A percentile compares a stretch with the other conserved stretches of the same genome.
Conservation (phyloP, 345 rosid genomes). For the Rhizophora apiculata region DNA sequence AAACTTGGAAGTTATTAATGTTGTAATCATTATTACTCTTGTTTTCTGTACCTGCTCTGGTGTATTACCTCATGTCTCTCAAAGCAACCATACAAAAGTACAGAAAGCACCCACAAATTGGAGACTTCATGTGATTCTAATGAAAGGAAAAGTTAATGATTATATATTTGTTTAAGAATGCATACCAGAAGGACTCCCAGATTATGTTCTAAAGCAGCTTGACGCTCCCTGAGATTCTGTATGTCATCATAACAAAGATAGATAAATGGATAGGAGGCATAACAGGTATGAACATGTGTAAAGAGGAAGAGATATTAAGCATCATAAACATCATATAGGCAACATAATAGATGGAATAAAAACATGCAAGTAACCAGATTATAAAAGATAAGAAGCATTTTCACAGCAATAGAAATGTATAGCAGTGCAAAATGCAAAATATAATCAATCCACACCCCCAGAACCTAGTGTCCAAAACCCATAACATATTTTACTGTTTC, state of each 20-base stretch:
- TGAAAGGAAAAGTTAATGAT: background rate
- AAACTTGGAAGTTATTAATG: background rate
- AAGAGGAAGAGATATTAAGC: too few species aligned
- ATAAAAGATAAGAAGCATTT: background rate
- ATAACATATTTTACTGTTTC: too few species aligned
- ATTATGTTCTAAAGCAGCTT: slow-evolving; percentile 58
- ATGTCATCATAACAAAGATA: background rate
- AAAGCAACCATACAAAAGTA: background rate
- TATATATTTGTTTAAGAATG: background rate
- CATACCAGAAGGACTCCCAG: slow-evolving; percentile 88
- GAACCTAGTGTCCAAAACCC: too few species aligned
- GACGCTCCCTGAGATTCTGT: slow-evolving; percentile 56
- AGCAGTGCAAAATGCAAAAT: too few species aligned
- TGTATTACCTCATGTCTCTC: background rate
- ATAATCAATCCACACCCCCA: too few species aligned
- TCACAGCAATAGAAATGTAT: background rate
- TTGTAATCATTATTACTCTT: background rate
- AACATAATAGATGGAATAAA: background rate
- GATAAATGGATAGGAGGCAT: background rate
- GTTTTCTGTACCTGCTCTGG: background rate
- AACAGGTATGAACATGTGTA: too few species aligned
- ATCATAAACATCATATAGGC: background rate
- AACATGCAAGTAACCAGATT: background rate
- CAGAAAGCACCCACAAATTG: background rate
- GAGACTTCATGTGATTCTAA: background rate